Conservation (phyloP, 768 basidiomycete species). For the Clavaria fumosa region DNA sequence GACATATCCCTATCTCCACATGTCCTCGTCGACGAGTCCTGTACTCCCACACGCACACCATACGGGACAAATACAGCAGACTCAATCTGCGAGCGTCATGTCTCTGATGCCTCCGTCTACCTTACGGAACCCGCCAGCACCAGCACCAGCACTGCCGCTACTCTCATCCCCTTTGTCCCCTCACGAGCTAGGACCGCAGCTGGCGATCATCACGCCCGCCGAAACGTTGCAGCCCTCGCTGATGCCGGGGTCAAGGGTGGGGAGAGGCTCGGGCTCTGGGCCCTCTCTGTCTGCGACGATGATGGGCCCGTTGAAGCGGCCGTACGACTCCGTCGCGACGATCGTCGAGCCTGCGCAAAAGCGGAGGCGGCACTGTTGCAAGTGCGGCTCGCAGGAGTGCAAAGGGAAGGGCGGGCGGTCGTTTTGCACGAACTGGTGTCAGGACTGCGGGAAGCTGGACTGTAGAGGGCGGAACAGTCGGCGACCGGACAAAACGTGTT, state of each 20-base stretch:
- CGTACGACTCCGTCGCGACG: too few species aligned
- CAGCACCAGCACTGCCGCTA: background rate
- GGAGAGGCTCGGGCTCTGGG: too few species aligned
- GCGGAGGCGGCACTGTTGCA: conserved; percentile 66
- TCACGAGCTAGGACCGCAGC: background rate
- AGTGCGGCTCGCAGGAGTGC: conserved; percentile 68
- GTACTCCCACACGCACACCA: too few species aligned
- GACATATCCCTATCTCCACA: too few species aligned
- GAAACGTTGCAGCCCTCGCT: too few species aligned
- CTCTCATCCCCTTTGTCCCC: background rate
- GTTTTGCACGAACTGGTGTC: conserved; percentile 61
- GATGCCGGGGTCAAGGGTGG: too few species aligned
- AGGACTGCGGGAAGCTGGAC: conserved; percentile 71
- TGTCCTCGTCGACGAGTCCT: too few species aligned
- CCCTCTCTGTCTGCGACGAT: too few species aligned
- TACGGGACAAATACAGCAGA: too few species aligned
- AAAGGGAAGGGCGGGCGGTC: conserved; percentile 69
- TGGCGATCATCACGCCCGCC: too few species aligned
- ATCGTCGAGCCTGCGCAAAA: conserved; percentile 30
- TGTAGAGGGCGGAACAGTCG: conserved; percentile 68
- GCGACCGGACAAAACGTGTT: conserved; percentile 60
- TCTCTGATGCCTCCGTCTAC: background rate
- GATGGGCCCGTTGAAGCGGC: too few species aligned
- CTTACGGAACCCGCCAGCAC: background rate
- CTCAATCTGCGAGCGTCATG: too few species aligned